Percentiles rank a stretch among this genome's conserved stretches.
Evolutionary conservation across 176 grass and related monocot genomes (phyloP).

Genomic region (Hsuehochloa calcarea): DNA sequence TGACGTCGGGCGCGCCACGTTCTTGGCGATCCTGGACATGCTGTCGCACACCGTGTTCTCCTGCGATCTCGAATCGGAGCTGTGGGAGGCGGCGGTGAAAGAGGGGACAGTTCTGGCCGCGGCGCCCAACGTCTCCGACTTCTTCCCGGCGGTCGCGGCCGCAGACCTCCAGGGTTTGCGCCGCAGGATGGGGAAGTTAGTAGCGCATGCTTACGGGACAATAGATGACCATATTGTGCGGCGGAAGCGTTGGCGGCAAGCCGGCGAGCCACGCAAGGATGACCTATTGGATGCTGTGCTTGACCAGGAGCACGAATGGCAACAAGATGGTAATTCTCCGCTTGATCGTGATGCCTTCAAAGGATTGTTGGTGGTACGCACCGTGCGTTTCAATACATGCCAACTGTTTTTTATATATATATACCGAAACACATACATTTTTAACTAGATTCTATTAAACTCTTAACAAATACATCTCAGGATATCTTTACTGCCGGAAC

Average conservation of each 20-base stretch:
- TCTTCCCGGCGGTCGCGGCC: slow-evolving; percentile 36
- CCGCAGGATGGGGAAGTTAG: not conserved
- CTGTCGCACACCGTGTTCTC: slow-evolving; percentile 37
- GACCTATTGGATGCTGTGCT: slow-evolving; percentile 37
- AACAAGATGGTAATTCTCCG: not conserved
- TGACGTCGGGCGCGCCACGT: not conserved
- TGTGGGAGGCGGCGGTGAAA: not conserved
- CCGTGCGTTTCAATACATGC: too few relatives aligned
- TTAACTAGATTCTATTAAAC: too few relatives aligned
- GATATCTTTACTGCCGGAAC: slow-evolving; percentile 36
- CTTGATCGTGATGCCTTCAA: not conserved
- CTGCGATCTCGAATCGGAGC: not conserved
- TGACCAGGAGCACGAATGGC: not conserved
- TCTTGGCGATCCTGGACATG: slow-evolving; percentile 15
- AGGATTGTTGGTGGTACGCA: slow-evolving; percentile 30
- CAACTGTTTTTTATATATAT: too few relatives aligned
- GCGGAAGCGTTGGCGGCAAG: not conserved
- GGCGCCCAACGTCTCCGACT: slow-evolving; percentile 51
- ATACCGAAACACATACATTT: too few relatives aligned
- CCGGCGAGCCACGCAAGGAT: not conserved
- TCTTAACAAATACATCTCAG: not conserved
- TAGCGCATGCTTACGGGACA: not conserved
- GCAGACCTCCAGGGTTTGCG: slow-evolving; percentile 48
- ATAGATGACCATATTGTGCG: slow-evolving; percentile 53
- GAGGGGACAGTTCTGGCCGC: not conserved